Percentiles rank a stretch among this genome's conserved stretches.
phyloP scores from a whole-genome alignment of 2,329 filamentous ascomycete species.

The Cercospora nicotianae region DNA sequence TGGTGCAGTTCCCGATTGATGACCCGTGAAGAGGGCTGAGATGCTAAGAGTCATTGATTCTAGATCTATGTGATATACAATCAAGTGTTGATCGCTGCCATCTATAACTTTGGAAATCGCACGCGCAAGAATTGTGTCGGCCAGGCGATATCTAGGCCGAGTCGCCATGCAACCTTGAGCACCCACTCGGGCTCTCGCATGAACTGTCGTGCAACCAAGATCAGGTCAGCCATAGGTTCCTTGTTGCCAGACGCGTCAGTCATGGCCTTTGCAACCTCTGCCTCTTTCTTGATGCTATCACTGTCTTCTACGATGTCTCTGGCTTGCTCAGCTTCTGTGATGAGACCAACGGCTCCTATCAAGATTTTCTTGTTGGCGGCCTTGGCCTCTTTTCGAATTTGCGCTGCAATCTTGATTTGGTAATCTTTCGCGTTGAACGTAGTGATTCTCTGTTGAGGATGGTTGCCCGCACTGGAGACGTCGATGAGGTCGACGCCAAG shows the following conservation, averaged over 20 bases:
- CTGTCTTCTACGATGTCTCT: slow-evolving; percentile 45
- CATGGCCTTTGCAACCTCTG: slow-evolving; percentile 39
- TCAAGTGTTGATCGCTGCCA: neutral
- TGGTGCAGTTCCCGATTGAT: neutral
- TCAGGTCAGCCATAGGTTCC: slow-evolving; percentile 48
- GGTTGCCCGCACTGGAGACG: slow-evolving; percentile 73
- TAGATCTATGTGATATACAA: slow-evolving; percentile 1
- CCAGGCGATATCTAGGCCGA: slow-evolving; percentile 52
- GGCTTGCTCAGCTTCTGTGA: slow-evolving; percentile 55
- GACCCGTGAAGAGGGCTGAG: neutral
- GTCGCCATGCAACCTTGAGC: slow-evolving; percentile 50
- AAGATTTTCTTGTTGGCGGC: slow-evolving; percentile 44
- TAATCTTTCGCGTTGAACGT: slow-evolving; percentile 47
- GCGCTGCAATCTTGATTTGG: slow-evolving; percentile 51
- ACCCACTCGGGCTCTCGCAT: slow-evolving; percentile 59
- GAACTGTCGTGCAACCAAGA: slow-evolving; percentile 56
- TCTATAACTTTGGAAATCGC: slow-evolving; percentile 33
- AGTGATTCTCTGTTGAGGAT: slow-evolving; percentile 51
- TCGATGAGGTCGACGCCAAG: slow-evolving; percentile 83
- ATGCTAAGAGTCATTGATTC: neutral
- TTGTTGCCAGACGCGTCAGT: slow-evolving; percentile 36
- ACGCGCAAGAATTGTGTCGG: slow-evolving; percentile 49
- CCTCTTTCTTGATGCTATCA: slow-evolving; percentile 29
- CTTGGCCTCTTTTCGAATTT: slow-evolving; percentile 45
- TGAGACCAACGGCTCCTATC: slow-evolving; percentile 55